phyloP scores from a whole-genome alignment of 202 grass and related monocot genomes.

The Panicum hallii region DNA sequence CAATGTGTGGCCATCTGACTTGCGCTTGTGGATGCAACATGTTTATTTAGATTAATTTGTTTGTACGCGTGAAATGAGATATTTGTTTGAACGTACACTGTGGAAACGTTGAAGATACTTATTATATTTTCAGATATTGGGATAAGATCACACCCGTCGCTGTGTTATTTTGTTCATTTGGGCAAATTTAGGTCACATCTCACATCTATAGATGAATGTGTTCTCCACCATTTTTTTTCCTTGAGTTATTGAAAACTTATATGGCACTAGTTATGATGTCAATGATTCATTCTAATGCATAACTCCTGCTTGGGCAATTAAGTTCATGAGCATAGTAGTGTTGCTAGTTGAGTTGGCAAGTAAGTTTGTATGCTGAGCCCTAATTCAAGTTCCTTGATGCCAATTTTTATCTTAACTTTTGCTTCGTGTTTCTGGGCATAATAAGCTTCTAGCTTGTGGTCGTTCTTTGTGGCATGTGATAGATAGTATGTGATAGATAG shows the following conservation, averaged over 20 bases:
- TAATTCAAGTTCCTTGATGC: not conserved
- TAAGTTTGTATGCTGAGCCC: not conserved
- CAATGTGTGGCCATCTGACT: not conserved
- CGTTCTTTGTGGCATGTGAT: not conserved
- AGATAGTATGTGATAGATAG: conserved; percentile 7
- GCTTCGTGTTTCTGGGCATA: not conserved
- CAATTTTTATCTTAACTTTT: not conserved
- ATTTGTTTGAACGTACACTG: not conserved
- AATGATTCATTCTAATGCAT: not conserved
- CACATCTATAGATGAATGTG: not conserved
- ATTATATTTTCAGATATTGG: conserved; percentile 6
- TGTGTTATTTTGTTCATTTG: not conserved
- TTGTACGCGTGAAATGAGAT: not conserved
- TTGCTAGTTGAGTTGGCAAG: not conserved
- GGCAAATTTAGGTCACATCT: not conserved
- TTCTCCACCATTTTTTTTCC: not conserved
- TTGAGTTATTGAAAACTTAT: not conserved
- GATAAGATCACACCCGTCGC: conserved; percentile 24
- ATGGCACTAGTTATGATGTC: not conserved
- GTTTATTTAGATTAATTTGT: not conserved
- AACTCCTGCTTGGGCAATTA: not conserved
- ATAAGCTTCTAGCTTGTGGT: not conserved
- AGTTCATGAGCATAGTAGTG: not conserved
- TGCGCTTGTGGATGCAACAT: not conserved
- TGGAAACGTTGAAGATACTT: not conserved